Conservation (phyloP, 2,329 filamentous ascomycete species). For the Sclerotinia minor region DNA sequence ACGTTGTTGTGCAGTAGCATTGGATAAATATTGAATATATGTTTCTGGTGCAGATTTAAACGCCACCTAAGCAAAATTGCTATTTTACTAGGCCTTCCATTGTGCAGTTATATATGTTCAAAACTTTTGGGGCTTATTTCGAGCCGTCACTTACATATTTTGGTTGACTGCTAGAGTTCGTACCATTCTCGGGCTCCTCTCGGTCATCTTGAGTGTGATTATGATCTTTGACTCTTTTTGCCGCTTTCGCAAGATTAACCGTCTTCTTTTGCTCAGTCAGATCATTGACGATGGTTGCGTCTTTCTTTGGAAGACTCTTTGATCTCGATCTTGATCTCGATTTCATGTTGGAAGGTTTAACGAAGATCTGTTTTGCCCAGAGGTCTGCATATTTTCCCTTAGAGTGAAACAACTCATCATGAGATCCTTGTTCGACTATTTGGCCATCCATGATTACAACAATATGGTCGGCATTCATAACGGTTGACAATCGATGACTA, state of each 20-base stretch:
- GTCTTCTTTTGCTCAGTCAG: constrained; percentile 31
- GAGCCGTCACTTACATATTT: constrained; percentile 35
- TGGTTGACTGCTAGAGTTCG: constrained; percentile 7
- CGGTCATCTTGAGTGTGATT: constrained; percentile 26
- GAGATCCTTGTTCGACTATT: constrained; percentile 54
- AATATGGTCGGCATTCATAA: constrained; percentile 55
- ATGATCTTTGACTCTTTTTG: constrained; percentile 25
- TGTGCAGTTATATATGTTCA: constrained; percentile 1
- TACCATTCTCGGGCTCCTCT: neutral
- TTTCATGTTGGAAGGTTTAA: constrained; percentile 34
- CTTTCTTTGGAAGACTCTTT: constrained; percentile 35
- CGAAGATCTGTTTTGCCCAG: constrained; percentile 51
- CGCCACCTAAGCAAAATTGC: constrained; percentile 29
- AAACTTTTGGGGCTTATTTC: constrained; percentile 19
- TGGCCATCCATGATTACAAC: constrained; percentile 54
- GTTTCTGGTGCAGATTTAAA: neutral
- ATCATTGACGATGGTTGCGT: constrained; percentile 40
- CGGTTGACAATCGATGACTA: constrained; percentile 53
- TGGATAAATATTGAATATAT: neutral
- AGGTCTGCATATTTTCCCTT: constrained; percentile 53
- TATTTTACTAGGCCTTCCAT: neutral
- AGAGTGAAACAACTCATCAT: constrained; percentile 49
- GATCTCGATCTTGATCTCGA: constrained; percentile 34
- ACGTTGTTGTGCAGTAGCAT: neutral
- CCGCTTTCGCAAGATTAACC: constrained; percentile 30